Percentiles rank a stretch among this genome's conserved stretches.
These are phyloP conservation scores for Trichoderma asperelloides DNA, from an alignment of 495 filamentous ascomycete species.

Conservation along the genomic window DNA sequence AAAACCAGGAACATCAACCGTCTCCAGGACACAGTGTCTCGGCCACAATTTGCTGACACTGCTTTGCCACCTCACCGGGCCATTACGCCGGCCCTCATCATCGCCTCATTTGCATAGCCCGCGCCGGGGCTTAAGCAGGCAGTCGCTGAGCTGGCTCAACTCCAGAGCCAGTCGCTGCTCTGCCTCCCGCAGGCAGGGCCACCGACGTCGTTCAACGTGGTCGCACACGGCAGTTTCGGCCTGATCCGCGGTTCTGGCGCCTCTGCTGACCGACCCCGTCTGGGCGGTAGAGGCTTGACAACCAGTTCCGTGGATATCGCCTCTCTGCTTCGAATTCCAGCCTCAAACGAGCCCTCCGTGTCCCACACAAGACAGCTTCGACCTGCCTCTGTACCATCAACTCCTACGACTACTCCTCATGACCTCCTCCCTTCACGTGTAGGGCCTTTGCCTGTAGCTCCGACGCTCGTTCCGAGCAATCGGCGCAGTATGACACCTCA, in stretches of 20 bases:
- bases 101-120: slow-evolving; percentile 8
- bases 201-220: not conserved
- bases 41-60: not conserved
- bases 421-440: slow-evolving; percentile 1
- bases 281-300: slow-evolving; percentile 30
- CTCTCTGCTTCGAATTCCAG: slow-evolving; percentile 66
- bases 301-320: slow-evolving; percentile 84
- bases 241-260: slow-evolving; percentile 16
- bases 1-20: not conserved
- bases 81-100: not conserved
- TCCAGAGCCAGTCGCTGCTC: slow-evolving; percentile 10
- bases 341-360: slow-evolving; percentile 68
- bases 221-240: slow-evolving; percentile 5
- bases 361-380: slow-evolving; percentile 44
- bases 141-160: slow-evolving; percentile 11
- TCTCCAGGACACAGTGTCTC: not conserved
- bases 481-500: slow-evolving; percentile 43
- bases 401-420: slow-evolving; percentile 1
- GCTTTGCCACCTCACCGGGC: slow-evolving; percentile 7
- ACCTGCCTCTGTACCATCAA: slow-evolving; percentile 18
- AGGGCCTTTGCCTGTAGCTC: slow-evolving; percentile 10
- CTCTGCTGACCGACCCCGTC: slow-evolving; percentile 21
- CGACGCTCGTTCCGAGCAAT: slow-evolving; percentile 12
- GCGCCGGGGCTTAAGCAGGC: slow-evolving; percentile 5
- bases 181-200: slow-evolving; percentile 11